phyloP scores from a whole-genome alignment of 2,329 filamentous ascomycete species.

The Fusarium ambrosium region DNA sequence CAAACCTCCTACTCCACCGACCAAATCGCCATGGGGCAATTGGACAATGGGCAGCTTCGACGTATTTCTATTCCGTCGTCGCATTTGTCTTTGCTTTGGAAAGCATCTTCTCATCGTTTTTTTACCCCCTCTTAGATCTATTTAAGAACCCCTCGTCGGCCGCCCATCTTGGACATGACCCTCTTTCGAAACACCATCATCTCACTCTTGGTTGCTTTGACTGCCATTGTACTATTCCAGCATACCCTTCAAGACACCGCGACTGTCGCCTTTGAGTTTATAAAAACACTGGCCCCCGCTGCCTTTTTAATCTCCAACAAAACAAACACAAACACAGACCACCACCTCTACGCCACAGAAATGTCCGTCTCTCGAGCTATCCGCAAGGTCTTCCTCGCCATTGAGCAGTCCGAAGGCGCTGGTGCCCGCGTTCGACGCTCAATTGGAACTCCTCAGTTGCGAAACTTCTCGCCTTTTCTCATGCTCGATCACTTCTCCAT shows the following conservation, averaged over 20 bases:
- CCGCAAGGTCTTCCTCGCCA: slow-evolving; percentile 84
- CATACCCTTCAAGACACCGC: slow-evolving; percentile 37
- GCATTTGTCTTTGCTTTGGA: slow-evolving; percentile 36
- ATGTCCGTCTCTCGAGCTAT: slow-evolving; percentile 82
- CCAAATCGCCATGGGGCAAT: slow-evolving; percentile 10
- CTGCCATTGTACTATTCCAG: slow-evolving; percentile 47
- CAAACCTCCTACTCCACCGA: slow-evolving; percentile 31
- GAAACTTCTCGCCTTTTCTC: slow-evolving; percentile 91
- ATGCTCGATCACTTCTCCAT: slow-evolving; percentile 96
- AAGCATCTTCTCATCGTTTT: slow-evolving; percentile 30
- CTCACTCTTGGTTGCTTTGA: slow-evolving; percentile 48
- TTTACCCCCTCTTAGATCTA: slow-evolving; percentile 9
- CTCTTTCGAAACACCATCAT: slow-evolving; percentile 41
- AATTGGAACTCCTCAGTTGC: slow-evolving; percentile 85
- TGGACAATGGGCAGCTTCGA: slow-evolving; percentile 20
- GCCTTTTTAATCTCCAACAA: slow-evolving; percentile 3
- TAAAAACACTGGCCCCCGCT: slow-evolving; percentile 21
- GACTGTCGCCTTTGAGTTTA: slow-evolving; percentile 33
- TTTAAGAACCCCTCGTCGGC: slow-evolving; percentile 36
- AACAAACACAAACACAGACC: slow-evolving; percentile 14
- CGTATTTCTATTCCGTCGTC: slow-evolving; percentile 34
- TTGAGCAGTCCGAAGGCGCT: slow-evolving; percentile 89
- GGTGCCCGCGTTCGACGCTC: slow-evolving; percentile 89
- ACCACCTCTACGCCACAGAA: slow-evolving; percentile 56
- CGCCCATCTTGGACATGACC: slow-evolving; percentile 48